Evolutionary conservation across 23 red algal genomes (phyloP).

Genomic region (Agarophyton chilense): DNA sequence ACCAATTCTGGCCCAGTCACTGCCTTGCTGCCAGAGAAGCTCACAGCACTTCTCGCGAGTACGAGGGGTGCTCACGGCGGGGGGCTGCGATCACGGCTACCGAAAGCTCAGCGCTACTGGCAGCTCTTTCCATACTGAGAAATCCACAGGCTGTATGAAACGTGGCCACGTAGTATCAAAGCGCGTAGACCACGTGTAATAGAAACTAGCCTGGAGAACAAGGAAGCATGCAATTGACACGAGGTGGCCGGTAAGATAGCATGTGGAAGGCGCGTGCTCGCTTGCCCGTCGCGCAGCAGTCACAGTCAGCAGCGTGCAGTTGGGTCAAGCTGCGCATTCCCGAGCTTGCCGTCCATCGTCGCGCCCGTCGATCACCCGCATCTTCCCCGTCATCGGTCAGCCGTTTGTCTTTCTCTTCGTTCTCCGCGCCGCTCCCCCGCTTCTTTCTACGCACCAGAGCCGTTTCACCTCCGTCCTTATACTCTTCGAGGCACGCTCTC

Average conservation of each 20-base stretch:
- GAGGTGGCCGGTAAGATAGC: background rate
- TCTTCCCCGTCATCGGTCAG: background rate
- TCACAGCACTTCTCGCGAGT: background rate
- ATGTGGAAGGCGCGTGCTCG: slow-evolving; percentile 1
- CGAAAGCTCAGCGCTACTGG: background rate
- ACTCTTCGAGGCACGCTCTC: background rate
- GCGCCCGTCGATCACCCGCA: background rate
- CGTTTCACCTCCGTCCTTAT: background rate
- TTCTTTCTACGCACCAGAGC: background rate
- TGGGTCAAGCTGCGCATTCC: slow-evolving; percentile 1
- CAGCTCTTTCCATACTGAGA: background rate
- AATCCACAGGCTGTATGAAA: background rate
- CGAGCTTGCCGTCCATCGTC: background rate
- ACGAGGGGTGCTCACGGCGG: slow-evolving; percentile 5
- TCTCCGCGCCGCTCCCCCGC: background rate
- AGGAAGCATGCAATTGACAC: too few relatives aligned
- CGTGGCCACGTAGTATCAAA: too few relatives aligned
- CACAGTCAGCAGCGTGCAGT: slow-evolving; percentile 12
- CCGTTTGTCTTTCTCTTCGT: background rate
- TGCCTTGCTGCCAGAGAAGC: too few relatives aligned
- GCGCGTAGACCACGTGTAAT: too few relatives aligned
- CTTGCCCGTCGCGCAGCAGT: too few relatives aligned
- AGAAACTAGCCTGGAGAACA: too few relatives aligned
- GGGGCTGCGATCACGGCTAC: background rate
- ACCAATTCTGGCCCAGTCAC: background rate